phyloP scores from a whole-genome alignment of 352 stramenopile species.

The Pythium angustatum region DNA sequence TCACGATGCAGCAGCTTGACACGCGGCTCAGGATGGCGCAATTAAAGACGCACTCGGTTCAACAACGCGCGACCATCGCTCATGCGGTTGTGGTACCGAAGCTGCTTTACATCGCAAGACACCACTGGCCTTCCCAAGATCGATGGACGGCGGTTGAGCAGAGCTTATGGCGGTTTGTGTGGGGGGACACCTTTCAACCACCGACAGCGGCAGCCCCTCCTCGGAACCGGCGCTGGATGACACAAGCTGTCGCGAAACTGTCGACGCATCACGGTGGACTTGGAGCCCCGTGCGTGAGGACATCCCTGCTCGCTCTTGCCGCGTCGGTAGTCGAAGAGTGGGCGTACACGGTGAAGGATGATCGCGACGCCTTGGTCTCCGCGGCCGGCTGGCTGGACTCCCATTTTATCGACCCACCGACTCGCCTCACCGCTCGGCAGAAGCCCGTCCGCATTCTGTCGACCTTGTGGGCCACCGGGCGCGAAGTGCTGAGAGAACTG shows the following conservation, averaged over 20 bases:
- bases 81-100: conserved; percentile 18
- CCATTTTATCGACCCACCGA: not conserved
- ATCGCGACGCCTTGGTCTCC: not conserved
- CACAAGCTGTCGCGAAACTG: not conserved
- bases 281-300: not conserved
- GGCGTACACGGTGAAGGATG: not conserved
- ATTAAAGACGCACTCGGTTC: conserved; percentile 9
- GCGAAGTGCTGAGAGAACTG: not conserved
- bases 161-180: conserved; percentile 8
- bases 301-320: conserved; percentile 7
- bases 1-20: not conserved
- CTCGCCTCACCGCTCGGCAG: not conserved
- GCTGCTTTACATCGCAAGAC: conserved; percentile 9
- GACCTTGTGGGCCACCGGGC: not conserved
- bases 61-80: not conserved
- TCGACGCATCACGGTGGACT: not conserved
- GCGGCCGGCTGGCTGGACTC: not conserved
- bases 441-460: not conserved
- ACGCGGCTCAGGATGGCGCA: not conserved
- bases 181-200: conserved; percentile 9
- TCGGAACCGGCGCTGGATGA: conserved; percentile 1
- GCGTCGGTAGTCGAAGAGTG: conserved; percentile 5
- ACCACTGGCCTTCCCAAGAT: conserved; percentile 7
- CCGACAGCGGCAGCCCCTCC: too few relatives aligned
- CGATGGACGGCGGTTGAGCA: not conserved